Conservation (phyloP, 441 rosid species). For the Hura crepitans region DNA sequence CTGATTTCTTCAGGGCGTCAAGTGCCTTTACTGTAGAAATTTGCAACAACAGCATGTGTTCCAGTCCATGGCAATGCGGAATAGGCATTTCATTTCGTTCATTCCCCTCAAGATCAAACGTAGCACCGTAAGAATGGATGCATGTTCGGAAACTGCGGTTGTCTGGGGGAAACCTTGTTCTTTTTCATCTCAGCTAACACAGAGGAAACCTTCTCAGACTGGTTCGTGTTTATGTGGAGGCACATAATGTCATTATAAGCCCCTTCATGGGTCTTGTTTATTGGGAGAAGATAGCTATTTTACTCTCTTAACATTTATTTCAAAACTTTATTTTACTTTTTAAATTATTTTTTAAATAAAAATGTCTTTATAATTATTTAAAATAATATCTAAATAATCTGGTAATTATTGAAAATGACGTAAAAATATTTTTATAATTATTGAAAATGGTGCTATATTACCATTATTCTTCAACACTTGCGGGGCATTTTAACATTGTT, state of each 20-base stretch:
- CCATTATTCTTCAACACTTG: too few species aligned
- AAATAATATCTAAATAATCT: too few species aligned
- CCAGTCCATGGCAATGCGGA: conserved; percentile 60
- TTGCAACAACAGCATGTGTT: conserved; percentile 69
- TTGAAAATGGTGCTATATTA: too few species aligned
- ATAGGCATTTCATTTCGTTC: conserved; percentile 59
- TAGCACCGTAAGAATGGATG: conserved; percentile 61
- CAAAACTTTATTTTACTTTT: too few species aligned
- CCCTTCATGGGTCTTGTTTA: too few species aligned
- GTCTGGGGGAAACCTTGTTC: conserved; percentile 55
- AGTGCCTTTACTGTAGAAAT: conserved; percentile 56
- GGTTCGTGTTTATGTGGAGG: conserved; percentile 50
- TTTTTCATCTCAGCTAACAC: conserved; percentile 67
- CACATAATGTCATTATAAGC: conserved; percentile 78
- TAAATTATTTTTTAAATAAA: too few species aligned
- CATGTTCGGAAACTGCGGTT: conserved; percentile 76
- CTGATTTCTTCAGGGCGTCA: conserved; percentile 50
- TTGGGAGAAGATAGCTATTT: too few species aligned
- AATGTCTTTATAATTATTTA: too few species aligned
- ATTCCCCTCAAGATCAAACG: conserved; percentile 54
- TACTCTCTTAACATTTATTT: too few species aligned
- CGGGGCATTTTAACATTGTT: too few species aligned
- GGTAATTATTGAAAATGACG: too few species aligned
- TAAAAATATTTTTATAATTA: too few species aligned
- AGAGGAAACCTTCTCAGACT: conserved; percentile 53